Conservation (phyloP, 1,139 yeast species). For the Taiozyma onychis region DNA sequence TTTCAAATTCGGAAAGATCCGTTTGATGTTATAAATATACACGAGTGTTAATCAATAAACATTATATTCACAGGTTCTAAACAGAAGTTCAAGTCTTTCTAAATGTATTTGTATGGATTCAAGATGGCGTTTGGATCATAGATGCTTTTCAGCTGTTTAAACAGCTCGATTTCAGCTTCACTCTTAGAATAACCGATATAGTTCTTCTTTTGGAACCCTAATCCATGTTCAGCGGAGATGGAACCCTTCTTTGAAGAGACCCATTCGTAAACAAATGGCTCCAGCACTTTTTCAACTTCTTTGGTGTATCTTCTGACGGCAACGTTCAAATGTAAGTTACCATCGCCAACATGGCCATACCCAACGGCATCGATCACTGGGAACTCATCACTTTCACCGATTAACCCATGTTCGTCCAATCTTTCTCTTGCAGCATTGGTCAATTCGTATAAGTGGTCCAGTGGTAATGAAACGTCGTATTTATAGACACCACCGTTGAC, state of each 20-base stretch:
- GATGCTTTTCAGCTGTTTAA: conserved; percentile 69
- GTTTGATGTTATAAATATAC: too few species aligned
- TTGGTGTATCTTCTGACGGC: conserved; percentile 80
- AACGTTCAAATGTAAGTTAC: conserved; percentile 88
- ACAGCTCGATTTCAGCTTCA: conserved; percentile 59
- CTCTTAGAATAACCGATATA: conserved; percentile 81
- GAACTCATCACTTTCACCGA: conserved; percentile 58
- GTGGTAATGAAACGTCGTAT: conserved; percentile 90
- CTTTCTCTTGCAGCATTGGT: conserved; percentile 67
- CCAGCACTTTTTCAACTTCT: conserved; percentile 69
- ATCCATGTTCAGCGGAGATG: conserved; percentile 94
- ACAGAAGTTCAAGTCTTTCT: too few species aligned
- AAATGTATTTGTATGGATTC: conserved; percentile 86
- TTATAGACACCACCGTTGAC: conserved; percentile 92
- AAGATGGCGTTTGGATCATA: conserved; percentile 87
- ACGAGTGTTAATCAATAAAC: too few species aligned
- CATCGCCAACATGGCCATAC: conserved; percentile 96
- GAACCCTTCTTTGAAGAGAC: conserved; percentile 75
- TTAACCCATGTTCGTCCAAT: conserved; percentile 49
- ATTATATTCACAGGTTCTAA: too few species aligned
- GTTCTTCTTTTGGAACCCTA: conserved; percentile 92
- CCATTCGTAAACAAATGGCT: conserved; percentile 94
- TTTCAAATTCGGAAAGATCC: too few species aligned
- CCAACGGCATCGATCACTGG: conserved; percentile 90
- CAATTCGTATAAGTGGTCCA: conserved; percentile 69